Evolutionary conservation across 2,329 filamentous ascomycete species (phyloP), one percentile per base, ranked within the genome.

Genomic region (Fusarium robinianum): DNA sequence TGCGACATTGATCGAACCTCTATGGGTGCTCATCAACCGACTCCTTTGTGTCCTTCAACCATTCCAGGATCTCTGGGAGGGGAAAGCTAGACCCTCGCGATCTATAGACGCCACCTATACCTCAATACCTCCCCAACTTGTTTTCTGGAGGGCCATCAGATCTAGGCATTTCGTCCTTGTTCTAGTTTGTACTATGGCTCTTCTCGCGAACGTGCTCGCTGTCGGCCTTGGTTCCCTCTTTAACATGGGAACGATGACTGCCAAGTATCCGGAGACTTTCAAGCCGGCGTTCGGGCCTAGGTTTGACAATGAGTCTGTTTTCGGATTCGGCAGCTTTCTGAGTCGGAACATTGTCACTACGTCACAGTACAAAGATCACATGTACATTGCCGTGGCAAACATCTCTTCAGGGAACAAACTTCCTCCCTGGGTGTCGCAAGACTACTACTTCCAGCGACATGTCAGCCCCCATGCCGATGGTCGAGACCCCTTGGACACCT

Each of bases 1-100:
- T 4, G 75, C 79, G 0, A 83, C 80, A 0, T 38, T 82, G 0
- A 66, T 83, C 0, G 81, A 85, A 23, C 80, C 81, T 0, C 69
- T 78, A 1, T 81, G 80, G 75, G 63, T 80, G 0, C 55, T 83
- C 0, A 43, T 85, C 0, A 83, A 80, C 27, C 68, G 80, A 0
- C 40, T 77, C 0, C 51, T 81, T 0, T 82, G 78, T 26, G 57
- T 81, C 7, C 49, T 84, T 0, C 75, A 81, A 19, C 81, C 81
- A 0, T 75, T 81, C 12, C 68, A 76, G 3, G 71, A 78, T 10
- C 62, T 84, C 0, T 67, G 69, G 14, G 46, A 53, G 5, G 72
- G 76, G 0, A 57, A 51, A 3, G 64, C 69, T 0, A 34, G 45
- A 2, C 49, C 69, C 0, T 67, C 69, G 0, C 60, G 66, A 0